These are phyloP conservation scores for Prunus campanulata DNA, from an alignment of 306 rosid genomes.

Conservation along the genomic window DNA sequence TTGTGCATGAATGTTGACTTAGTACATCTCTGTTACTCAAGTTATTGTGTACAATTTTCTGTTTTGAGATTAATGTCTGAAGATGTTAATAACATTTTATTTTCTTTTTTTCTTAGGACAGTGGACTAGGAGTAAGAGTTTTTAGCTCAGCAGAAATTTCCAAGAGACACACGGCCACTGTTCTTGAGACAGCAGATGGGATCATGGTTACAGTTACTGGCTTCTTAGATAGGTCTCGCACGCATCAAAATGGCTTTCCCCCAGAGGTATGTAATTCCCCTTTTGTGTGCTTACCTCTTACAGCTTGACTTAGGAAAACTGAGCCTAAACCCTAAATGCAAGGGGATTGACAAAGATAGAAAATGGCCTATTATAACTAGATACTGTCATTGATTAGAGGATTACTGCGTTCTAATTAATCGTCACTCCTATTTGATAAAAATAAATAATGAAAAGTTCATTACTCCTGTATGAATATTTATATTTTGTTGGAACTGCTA, in stretches of 20 bases:
- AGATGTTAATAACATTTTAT: not conserved
- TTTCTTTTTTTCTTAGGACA: constrained; percentile 6
- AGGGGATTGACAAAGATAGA: not conserved
- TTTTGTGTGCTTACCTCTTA: not conserved
- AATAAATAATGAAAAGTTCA: not conserved
- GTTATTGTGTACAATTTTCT: not conserved
- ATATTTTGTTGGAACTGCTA: not conserved
- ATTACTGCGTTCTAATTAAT: not conserved
- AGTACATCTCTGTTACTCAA: not conserved
- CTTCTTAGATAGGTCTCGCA: constrained; percentile 34
- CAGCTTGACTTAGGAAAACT: not conserved
- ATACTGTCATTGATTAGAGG: not conserved
- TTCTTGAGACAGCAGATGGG: constrained; percentile 44
- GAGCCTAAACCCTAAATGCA: not conserved
- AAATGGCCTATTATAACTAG: not conserved
- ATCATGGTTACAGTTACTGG: constrained; percentile 28
- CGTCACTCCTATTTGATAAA: not conserved
- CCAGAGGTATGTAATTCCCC: constrained; percentile 26
- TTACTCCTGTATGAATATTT: not conserved
- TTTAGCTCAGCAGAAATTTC: constrained; percentile 40
- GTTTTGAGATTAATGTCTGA: not conserved
- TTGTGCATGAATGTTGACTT: not conserved
- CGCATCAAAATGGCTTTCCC: constrained; percentile 40
- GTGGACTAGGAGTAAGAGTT: constrained; percentile 30
- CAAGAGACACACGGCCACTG: constrained; percentile 35